phyloP scores from a whole-genome alignment of 805 yeast genomes.

The Hanseniaspora clermontiae region DNA sequence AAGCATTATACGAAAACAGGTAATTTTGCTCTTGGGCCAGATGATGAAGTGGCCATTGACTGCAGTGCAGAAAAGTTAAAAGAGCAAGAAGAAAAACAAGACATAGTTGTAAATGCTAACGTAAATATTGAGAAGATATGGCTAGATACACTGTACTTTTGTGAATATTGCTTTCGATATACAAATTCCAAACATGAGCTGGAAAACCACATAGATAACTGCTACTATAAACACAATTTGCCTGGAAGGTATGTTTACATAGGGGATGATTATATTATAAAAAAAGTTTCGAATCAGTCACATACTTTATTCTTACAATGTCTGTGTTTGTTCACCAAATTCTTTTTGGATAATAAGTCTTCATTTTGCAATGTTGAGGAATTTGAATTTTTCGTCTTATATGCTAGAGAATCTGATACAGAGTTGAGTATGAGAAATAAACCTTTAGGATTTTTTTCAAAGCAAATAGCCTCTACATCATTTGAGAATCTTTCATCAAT shows the following conservation, averaged over 20 bases:
- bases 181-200: slow-evolving; percentile 37
- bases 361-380: slow-evolving; percentile 67
- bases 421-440: slow-evolving; percentile 20
- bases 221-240: slow-evolving; percentile 31
- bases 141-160: slow-evolving; percentile 54
- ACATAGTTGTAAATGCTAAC: neutral
- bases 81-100: neutral
- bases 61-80: neutral
- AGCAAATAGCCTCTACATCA: slow-evolving; percentile 65
- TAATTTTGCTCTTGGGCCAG: slow-evolving; percentile 23
- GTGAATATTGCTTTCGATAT: slow-evolving; percentile 78
- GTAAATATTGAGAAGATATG: slow-evolving; percentile 26
- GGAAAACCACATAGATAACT: slow-evolving; percentile 37
- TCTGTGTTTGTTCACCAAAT: slow-evolving; percentile 69
- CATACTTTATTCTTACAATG: slow-evolving; percentile 67
- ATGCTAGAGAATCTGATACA: slow-evolving; percentile 32
- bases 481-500: slow-evolving; percentile 83
- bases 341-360: slow-evolving; percentile 81
- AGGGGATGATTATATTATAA: slow-evolving; percentile 43
- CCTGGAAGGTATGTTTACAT: slow-evolving; percentile 65
- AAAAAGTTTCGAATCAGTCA: slow-evolving; percentile 54
- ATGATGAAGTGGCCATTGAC: too few relatives aligned
- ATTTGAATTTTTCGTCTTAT: slow-evolving; percentile 68
- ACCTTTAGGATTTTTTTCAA: slow-evolving; percentile 88
- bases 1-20: slow-evolving; percentile 37